These are phyloP conservation scores for Yarrowia alimentaria DNA, from an alignment of 805 yeast species.

Conservation along the genomic window DNA sequence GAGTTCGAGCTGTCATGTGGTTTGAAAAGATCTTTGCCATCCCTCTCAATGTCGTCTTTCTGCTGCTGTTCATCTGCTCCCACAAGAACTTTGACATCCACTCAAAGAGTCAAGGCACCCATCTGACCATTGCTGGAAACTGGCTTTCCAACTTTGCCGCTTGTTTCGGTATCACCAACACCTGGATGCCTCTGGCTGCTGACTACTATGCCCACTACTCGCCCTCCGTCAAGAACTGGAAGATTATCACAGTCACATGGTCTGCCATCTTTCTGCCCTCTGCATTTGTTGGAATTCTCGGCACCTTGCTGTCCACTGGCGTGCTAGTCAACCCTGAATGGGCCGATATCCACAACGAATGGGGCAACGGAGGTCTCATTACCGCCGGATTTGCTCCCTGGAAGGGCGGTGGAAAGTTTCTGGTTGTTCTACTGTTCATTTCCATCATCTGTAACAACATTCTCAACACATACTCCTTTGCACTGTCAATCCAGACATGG, in stretches of 20 bases:
- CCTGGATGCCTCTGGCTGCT: conserved; percentile 86
- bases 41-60: conserved; percentile 66
- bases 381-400: conserved; percentile 64
- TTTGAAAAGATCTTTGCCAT: conserved; percentile 67
- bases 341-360: conserved; percentile 52
- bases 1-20: conserved; percentile 66
- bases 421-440: conserved; percentile 64
- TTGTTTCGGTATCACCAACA: conserved; percentile 73
- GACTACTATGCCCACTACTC: conserved; percentile 84
- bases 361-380: conserved; percentile 76
- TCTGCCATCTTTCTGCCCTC: conserved; percentile 70
- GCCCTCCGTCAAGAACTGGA: conserved; percentile 57
- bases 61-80: conserved; percentile 59
- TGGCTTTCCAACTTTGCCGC: conserved; percentile 71
- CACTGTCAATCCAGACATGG: conserved; percentile 67
- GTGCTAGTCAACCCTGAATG: conserved; percentile 59
- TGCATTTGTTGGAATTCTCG: conserved; percentile 70
- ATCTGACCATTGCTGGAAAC: conserved; percentile 56
- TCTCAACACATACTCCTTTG: conserved; percentile 77
- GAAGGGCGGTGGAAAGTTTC: conserved; percentile 75
- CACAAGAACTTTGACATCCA: conserved; percentile 39
- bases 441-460: conserved; percentile 80
- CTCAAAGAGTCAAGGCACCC: conserved; percentile 42
- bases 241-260: conserved; percentile 60
- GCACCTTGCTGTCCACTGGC: conserved; percentile 64